phyloP scores from a whole-genome alignment of 129 eudicot genomes.

The Arctium lappa region DNA sequence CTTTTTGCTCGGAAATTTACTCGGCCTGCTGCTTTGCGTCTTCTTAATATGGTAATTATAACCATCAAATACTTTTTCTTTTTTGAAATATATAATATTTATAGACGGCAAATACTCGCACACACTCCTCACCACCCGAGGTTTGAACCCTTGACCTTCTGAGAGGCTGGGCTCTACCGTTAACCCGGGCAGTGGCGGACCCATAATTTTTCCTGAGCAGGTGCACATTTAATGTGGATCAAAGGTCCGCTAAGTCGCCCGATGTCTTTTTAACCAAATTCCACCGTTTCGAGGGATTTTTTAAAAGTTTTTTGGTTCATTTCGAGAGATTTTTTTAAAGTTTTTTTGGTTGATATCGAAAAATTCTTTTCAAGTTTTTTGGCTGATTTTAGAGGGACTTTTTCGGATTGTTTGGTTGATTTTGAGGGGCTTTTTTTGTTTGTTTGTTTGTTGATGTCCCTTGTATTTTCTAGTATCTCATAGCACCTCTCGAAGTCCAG shows the following conservation, averaged over 20 bases:
- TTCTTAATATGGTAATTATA: conserved; percentile 66
- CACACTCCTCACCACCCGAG: background rate
- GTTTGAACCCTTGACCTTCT: background rate
- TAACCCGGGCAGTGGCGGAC: background rate
- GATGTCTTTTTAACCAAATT: background rate
- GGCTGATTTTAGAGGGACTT: no score
- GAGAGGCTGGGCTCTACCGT: background rate
- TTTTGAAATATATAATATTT: background rate
- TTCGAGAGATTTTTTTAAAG: background rate
- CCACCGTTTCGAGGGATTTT: background rate
- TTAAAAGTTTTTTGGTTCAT: background rate
- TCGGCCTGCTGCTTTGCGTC: conserved; percentile 85
- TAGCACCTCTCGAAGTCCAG: background rate
- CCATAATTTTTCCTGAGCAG: background rate
- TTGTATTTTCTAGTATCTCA: background rate
- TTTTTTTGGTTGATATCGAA: background rate
- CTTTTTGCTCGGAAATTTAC: conserved; percentile 94
- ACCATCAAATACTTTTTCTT: background rate
- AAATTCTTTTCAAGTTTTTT: background rate
- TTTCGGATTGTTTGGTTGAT: no score
- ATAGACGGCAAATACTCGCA: background rate
- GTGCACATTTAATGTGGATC: background rate
- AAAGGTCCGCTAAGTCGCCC: background rate
- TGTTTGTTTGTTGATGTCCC: background rate
- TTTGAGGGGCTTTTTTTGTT: no score